These are phyloP conservation scores for Mrakia frigida DNA, from an alignment of 768 basidiomycete genomes.

Conservation along the genomic window DNA sequence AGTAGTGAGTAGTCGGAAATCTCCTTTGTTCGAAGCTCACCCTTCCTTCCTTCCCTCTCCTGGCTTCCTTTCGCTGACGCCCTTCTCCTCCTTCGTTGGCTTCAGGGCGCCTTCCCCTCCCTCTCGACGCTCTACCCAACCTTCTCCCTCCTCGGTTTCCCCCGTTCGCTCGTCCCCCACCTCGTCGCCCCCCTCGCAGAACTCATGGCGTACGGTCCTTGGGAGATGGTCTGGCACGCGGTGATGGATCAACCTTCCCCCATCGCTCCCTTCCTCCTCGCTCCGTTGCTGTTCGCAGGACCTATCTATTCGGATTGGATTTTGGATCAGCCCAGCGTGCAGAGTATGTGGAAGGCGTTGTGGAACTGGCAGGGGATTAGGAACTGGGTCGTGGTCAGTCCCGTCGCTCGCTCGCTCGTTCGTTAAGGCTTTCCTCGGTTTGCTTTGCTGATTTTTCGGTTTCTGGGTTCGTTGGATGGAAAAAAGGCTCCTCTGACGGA, in stretches of 20 bases:
- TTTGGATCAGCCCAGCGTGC: constrained; percentile 40
- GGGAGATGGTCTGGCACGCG: not conserved
- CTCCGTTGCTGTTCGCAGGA: constrained; percentile 57
- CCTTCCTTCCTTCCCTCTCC: not conserved
- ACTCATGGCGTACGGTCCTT: not conserved
- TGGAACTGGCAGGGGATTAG: constrained; percentile 58
- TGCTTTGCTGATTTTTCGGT: not conserved
- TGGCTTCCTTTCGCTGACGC: not conserved
- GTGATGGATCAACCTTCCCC: constrained; percentile 19
- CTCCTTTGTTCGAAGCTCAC: not conserved
- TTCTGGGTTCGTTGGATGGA: not conserved
- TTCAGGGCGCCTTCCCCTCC: not conserved
- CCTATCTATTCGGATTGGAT: constrained; percentile 57
- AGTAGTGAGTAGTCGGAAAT: not conserved
- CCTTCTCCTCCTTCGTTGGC: not conserved
- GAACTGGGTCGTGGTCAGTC: constrained; percentile 58
- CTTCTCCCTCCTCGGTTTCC: constrained; percentile 31
- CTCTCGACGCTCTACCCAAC: not conserved
- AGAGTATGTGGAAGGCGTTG: constrained; percentile 48
- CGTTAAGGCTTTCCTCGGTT: no score
- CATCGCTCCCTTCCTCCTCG: constrained; percentile 22
- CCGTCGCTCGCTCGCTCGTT: no score
- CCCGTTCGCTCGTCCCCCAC: not conserved
- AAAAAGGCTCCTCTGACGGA: constrained; percentile 80
- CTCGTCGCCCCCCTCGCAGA: not conserved